A percentile compares a stretch with the other conserved stretches of the same genome.
phyloP scores from a whole-genome alignment of 129 eudicot species.

The Saposhnikovia divaricata region DNA sequence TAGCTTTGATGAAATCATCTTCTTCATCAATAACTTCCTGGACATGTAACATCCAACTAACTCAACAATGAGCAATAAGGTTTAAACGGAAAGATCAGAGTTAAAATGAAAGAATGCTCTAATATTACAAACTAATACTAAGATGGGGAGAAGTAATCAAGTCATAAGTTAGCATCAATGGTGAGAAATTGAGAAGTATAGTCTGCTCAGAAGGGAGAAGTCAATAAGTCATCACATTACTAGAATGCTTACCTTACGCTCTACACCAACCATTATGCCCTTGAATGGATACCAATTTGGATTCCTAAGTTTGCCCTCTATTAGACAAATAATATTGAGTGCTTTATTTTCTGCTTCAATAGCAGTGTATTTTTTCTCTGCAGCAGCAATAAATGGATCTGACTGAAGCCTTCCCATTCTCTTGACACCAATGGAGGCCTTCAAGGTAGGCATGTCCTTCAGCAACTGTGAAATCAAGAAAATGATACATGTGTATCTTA shows the following conservation, averaged over 20 bases:
- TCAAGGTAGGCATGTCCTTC: too few species aligned
- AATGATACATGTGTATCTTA: background rate
- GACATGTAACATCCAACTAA: background rate
- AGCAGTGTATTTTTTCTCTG: conserved; percentile 33
- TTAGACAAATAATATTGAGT: conserved; percentile 35
- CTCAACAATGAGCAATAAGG: background rate
- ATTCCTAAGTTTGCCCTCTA: conserved; percentile 42
- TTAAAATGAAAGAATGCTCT: background rate
- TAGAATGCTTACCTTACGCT: conserved; percentile 16
- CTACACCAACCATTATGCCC: conserved; percentile 20
- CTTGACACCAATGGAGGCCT: conserved; percentile 28
- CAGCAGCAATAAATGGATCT: conserved; percentile 30
- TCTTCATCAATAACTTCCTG: conserved; percentile 29
- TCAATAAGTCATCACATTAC: background rate
- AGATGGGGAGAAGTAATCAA: background rate
- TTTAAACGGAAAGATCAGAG: background rate
- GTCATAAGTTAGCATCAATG: background rate
- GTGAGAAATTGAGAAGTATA: background rate
- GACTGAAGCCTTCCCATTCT: conserved; percentile 57
- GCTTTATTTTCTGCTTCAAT: conserved; percentile 40
- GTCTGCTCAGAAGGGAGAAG: background rate
- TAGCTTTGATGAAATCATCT: conserved; percentile 20
- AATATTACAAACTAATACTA: background rate
- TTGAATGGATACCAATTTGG: conserved; percentile 79
- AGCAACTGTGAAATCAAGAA: too few species aligned